phyloP scores from a whole-genome alignment of 768 basidiomycete species.

The Thelephora ganbajun region DNA sequence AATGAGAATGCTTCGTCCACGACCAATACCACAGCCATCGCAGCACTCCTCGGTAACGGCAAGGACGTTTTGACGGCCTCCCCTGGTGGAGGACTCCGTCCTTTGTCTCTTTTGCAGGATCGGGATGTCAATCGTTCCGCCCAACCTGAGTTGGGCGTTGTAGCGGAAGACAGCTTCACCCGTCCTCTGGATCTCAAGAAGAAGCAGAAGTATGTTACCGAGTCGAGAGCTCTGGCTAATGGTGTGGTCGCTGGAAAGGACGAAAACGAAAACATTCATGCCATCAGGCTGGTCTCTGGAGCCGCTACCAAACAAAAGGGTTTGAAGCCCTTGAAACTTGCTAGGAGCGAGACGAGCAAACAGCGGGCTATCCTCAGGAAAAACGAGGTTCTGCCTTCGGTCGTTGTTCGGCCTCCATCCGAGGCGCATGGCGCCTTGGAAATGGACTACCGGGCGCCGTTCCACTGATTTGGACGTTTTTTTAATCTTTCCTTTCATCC shows the following conservation, averaged over 20 bases:
- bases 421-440: too few species aligned
- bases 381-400: conserved; percentile 42
- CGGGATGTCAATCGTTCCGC: conserved; percentile 29
- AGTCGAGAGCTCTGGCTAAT: too few species aligned
- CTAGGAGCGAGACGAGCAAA: conserved; percentile 49
- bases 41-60: too few species aligned
- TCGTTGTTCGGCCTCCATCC: conserved; percentile 50
- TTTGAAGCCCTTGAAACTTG: conserved; percentile 46
- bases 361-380: conserved; percentile 42
- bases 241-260: conserved; percentile 10
- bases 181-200: conserved; percentile 50
- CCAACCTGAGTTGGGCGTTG: conserved; percentile 6
- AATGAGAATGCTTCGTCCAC: conserved; percentile 7
- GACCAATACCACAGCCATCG: conserved; percentile 8
- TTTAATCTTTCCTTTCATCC: too few species aligned
- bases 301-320: conserved; percentile 29
- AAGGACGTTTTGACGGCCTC: conserved; percentile 1
- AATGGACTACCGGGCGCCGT: too few species aligned
- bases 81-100: conserved; percentile 36
- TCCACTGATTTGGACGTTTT: too few species aligned
- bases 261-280: conserved; percentile 12
- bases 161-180: conserved; percentile 18
- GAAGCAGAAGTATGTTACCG: conserved; percentile 22
- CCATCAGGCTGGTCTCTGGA: conserved; percentile 11
- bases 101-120: conserved; percentile 49